These are phyloP conservation scores for Fagus sylvatica DNA, from an alignment of 306 rosid species.

Conservation along the genomic window DNA sequence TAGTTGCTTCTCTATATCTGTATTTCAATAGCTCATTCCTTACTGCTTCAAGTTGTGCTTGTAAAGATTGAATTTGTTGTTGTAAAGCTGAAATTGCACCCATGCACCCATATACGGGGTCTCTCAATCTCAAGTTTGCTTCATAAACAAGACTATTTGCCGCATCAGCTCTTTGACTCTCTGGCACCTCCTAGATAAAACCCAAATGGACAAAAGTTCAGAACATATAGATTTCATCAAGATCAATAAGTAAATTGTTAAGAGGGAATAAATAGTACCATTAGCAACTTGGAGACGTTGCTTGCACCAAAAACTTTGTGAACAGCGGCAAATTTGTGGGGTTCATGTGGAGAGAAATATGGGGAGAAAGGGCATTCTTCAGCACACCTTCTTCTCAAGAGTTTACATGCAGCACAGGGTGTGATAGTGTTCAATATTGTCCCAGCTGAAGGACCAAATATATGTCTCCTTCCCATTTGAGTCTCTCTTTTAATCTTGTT, in stretches of 20 bases:
- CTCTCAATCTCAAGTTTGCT: conserved; percentile 82
- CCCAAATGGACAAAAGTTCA: neutral
- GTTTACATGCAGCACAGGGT: conserved; percentile 98
- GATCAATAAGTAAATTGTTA: neutral
- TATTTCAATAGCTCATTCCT: conserved; percentile 59
- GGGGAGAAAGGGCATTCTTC: conserved; percentile 94
- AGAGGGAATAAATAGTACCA: conserved; percentile 35
- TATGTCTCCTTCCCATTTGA: conserved; percentile 61
- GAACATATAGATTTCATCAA: neutral
- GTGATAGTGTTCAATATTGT: conserved; percentile 65
- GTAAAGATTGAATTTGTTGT: conserved; percentile 69
- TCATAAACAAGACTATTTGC: conserved; percentile 87
- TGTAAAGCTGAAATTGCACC: conserved; percentile 85
- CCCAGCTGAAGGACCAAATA: conserved; percentile 46
- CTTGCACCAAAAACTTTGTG: conserved; percentile 96
- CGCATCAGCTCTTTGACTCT: conserved; percentile 79
- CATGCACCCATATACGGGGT: conserved; percentile 92
- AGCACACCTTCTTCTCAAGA: conserved; percentile 87
- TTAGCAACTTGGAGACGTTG: conserved; percentile 89
- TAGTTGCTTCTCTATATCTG: conserved; percentile 63
- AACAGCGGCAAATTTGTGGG: conserved; percentile 84
- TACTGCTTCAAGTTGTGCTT: conserved; percentile 52
- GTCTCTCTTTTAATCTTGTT: conserved; percentile 42
- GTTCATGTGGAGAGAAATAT: conserved; percentile 90
- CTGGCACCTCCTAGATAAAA: conserved; percentile 62